A percentile compares a stretch with the other conserved stretches of the same genome.
These are phyloP conservation scores for Boletus pseudopeckii DNA, from an alignment of 768 basidiomycete species.

Conservation along the genomic window DNA sequence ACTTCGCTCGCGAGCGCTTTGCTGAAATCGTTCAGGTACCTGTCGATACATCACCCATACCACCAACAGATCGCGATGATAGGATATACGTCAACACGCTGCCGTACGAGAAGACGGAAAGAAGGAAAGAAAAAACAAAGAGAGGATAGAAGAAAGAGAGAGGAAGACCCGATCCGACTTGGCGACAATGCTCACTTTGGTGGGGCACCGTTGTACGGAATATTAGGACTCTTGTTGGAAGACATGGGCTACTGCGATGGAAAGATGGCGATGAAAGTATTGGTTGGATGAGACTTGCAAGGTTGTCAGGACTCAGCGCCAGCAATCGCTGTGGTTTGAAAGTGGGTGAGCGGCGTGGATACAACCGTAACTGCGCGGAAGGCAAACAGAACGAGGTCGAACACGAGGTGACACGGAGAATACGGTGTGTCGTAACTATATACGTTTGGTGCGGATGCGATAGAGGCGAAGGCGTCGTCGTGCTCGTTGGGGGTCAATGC, in stretches of 20 bases:
- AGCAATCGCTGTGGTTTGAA: constrained; percentile 2
- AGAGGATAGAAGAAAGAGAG: background rate
- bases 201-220: constrained; percentile 31
- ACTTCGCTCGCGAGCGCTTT: constrained; percentile 61
- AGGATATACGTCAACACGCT: constrained; percentile 5
- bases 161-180: background rate
- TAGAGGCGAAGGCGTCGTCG: background rate
- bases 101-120: background rate
- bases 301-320: background rate
- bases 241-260: constrained; percentile 25
- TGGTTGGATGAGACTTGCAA: background rate
- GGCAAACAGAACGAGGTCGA: constrained; percentile 18
- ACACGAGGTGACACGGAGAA: constrained; percentile 18
- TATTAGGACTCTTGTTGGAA: constrained; percentile 31
- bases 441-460: background rate
- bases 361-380: background rate
- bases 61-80: background rate
- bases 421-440: background rate
- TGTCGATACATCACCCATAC: constrained; percentile 11
- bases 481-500: background rate
- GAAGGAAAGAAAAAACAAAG: too few relatives aligned
- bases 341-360: constrained; percentile 2
- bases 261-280: background rate
- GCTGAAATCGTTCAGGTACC: constrained; percentile 59
- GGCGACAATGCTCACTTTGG: constrained; percentile 29